Evolutionary conservation across 805 yeast genomes (phyloP).

Genomic region (Schwanniomyces vanrijiae): DNA sequence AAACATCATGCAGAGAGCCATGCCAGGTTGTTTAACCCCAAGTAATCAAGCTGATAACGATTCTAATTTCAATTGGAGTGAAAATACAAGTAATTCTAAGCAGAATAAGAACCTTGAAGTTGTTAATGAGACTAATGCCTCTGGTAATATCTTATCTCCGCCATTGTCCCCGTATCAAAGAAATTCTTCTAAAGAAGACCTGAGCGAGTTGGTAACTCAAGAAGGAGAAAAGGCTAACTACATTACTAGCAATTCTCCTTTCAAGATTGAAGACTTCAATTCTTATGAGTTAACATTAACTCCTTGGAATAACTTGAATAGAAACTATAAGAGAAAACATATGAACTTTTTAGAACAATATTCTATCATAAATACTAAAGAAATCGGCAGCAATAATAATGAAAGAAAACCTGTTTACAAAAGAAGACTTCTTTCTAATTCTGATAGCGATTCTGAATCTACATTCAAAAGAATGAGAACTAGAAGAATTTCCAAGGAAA

Average conservation of each 20-base stretch:
- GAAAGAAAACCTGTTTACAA: conserved; percentile 10
- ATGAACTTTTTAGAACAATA: conserved; percentile 55
- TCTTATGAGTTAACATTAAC: conserved; percentile 48
- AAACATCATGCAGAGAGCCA: conserved; percentile 24
- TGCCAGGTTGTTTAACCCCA: conserved; percentile 33
- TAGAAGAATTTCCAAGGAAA: conserved; percentile 51
- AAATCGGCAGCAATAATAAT: conserved; percentile 2
- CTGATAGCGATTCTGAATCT: conserved; percentile 35
- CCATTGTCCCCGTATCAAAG: conserved; percentile 45
- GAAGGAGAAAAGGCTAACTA: conserved; percentile 5
- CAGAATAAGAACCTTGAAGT: conserved; percentile 4
- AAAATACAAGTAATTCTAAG: neutral
- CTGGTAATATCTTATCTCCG: conserved; percentile 40
- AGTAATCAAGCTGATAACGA: conserved; percentile 13
- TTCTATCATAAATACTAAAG: conserved; percentile 23
- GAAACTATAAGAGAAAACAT: conserved; percentile 49
- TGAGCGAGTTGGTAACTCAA: neutral
- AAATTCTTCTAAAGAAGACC: conserved; percentile 3
- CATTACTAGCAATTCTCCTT: conserved; percentile 27
- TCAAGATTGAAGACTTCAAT: conserved; percentile 49
- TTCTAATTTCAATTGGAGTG: neutral
- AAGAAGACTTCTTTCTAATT: conserved; percentile 20
- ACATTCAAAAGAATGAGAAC: conserved; percentile 54
- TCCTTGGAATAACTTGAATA: conserved; percentile 49
- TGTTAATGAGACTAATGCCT: conserved; percentile 1